Evolutionary conservation across 2,329 filamentous ascomycete genomes (phyloP).

Genomic region (Exophiala alcalophila): DNA sequence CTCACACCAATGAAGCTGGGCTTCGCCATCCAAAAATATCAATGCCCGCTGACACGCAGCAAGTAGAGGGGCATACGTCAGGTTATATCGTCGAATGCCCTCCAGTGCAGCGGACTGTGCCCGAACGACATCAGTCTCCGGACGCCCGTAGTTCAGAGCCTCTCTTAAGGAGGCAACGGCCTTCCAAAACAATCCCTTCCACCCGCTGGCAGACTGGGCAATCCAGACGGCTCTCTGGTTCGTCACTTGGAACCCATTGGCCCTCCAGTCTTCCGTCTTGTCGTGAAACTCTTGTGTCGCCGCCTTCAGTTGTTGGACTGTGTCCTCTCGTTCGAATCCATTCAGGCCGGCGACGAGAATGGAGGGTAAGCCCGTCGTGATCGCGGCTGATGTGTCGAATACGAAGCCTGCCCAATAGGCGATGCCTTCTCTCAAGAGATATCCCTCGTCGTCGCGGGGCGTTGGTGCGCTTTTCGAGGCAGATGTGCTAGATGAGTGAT

Average conservation of each 20-base stretch:
- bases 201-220: conserved; percentile 1
- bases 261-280: neutral
- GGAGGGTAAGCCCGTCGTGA: neutral
- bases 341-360: neutral
- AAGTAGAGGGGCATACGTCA: conserved; percentile 2
- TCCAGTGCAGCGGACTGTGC: neutral
- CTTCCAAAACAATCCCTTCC: conserved; percentile 1
- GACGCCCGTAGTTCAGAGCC: neutral
- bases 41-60: neutral
- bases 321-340: neutral
- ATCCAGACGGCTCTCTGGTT: neutral
- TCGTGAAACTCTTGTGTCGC: conserved; percentile 1
- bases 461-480: neutral
- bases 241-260: conserved; percentile 1
- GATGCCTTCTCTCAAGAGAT: neutral
- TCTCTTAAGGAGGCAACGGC: neutral
- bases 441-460: neutral
- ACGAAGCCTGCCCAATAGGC: neutral
- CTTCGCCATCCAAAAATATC: neutral
- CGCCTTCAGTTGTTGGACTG: neutral
- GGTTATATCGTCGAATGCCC: neutral
- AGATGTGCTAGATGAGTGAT: neutral
- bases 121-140: neutral
- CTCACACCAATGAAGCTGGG: conserved; percentile 2
- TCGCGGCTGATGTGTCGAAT: neutral